phyloP scores from a whole-genome alignment of 805 yeast genomes.

The Middelhovenomyces tepae region DNA sequence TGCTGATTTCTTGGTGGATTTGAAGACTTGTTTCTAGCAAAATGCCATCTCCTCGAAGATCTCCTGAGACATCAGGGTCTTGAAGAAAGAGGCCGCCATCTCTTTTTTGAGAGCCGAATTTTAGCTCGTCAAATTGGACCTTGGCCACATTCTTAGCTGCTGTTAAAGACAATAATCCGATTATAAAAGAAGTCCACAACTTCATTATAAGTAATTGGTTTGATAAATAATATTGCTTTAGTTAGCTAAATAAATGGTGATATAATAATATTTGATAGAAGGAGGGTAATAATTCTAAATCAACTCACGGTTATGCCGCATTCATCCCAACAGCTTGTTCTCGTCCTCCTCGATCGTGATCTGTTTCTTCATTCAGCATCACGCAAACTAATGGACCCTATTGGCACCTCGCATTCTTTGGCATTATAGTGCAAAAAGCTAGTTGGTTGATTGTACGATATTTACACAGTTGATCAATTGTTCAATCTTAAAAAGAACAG shows the following conservation, averaged over 20 bases:
- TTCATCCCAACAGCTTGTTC: background rate
- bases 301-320: background rate
- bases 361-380: background rate
- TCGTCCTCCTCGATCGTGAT: background rate
- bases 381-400: background rate
- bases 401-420: background rate
- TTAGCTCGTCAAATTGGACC: background rate
- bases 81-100: background rate
- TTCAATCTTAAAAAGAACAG: background rate
- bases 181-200: background rate
- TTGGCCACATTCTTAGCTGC: background rate
- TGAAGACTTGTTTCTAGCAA: constrained; percentile 33
- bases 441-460: background rate
- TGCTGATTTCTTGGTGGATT: constrained; percentile 38
- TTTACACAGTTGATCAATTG: background rate
- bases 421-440: background rate
- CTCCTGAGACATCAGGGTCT: background rate
- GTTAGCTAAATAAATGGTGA: background rate
- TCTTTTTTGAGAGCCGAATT: background rate
- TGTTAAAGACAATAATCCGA: background rate
- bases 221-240: background rate
- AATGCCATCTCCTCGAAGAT: constrained; percentile 8
- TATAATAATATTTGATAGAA: background rate
- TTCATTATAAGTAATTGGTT: constrained; percentile 1
- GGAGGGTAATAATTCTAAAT: background rate